A percentile compares a stretch with the other conserved stretches of the same genome.
These are phyloP conservation scores for Talaromyces sp. DNA, from an alignment of 2,329 filamentous ascomycete genomes.

Conservation along the genomic window DNA sequence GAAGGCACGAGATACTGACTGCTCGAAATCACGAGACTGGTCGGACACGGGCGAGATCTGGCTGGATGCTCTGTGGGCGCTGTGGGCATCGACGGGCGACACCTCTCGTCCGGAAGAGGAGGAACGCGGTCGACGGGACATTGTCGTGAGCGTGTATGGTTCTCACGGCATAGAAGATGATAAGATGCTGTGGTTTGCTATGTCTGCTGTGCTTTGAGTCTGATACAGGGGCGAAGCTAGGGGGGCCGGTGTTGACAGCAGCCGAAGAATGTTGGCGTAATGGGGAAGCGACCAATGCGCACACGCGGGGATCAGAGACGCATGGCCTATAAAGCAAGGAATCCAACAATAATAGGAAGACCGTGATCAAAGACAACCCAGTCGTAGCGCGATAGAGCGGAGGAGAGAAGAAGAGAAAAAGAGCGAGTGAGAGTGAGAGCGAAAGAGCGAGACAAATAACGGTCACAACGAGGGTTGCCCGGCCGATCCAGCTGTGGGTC, in stretches of 20 bases:
- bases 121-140: conserved; percentile 5
- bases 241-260: background rate
- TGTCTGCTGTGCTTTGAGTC: background rate
- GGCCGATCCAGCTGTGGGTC: background rate
- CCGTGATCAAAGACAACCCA: background rate
- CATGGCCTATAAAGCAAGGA: background rate
- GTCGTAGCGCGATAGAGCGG: background rate
- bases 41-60: conserved; percentile 8
- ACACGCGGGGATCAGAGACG: background rate
- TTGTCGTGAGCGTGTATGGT: background rate
- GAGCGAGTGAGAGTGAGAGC: background rate
- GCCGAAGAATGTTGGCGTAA: background rate
- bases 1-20: background rate
- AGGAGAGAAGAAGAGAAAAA: background rate
- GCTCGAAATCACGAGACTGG: conserved; percentile 2
- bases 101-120: conserved; percentile 1
- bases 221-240: background rate
- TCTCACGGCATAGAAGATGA: background rate
- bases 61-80: background rate
- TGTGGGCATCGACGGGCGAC: background rate
- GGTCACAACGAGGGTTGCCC: background rate
- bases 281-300: background rate
- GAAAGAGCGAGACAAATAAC: background rate
- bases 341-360: background rate
- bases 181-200: background rate